A percentile compares a stretch with the other conserved stretches of the same genome.
These are phyloP conservation scores for Suillus paluster DNA, from an alignment of 768 basidiomycete genomes.

Conservation along the genomic window DNA sequence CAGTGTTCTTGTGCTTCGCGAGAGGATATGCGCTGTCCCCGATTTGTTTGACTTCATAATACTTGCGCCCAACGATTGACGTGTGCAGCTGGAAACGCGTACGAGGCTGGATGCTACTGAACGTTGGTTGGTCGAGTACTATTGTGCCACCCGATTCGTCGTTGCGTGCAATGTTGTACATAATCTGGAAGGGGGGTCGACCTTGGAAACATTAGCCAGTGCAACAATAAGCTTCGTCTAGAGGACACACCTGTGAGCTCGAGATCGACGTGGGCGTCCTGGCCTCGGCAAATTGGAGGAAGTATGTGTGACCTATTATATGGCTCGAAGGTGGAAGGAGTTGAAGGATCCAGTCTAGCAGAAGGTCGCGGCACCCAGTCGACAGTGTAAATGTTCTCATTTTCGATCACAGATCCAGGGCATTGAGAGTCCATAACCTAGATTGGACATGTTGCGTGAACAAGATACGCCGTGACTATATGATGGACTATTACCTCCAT, in stretches of 20 bases:
- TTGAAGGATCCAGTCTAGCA: slow-evolving; percentile 66
- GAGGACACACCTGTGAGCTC: slow-evolving; percentile 65
- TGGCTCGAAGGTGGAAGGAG: slow-evolving; percentile 57
- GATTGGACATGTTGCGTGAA: not conserved
- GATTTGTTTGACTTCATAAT: slow-evolving; percentile 89
- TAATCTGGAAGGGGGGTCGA: slow-evolving; percentile 91
- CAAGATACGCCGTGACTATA: not conserved
- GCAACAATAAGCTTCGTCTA: not conserved
- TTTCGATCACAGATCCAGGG: slow-evolving; percentile 66
- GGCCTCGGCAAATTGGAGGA: slow-evolving; percentile 81
- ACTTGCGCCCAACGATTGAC: slow-evolving; percentile 75
- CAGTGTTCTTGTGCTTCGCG: slow-evolving; percentile 59
- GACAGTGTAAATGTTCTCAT: slow-evolving; percentile 69
- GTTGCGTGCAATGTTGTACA: slow-evolving; percentile 82
- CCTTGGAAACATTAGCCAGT: slow-evolving; percentile 47
- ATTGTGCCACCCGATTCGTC: slow-evolving; percentile 69
- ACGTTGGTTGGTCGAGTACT: slow-evolving; percentile 75
- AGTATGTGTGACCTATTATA: slow-evolving; percentile 79
- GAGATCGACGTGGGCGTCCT: slow-evolving; percentile 81
- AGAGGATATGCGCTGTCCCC: slow-evolving; percentile 87
- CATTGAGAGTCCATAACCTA: slow-evolving; percentile 88
- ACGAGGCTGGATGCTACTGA: slow-evolving; percentile 82
- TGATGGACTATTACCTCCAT: slow-evolving; percentile 52
- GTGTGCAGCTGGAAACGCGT: slow-evolving; percentile 85
- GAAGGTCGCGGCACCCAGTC: slow-evolving; percentile 82